Evolutionary conservation across 1,284 basidiomycete species (phyloP).

Genomic region (Apiotrichum laibachii): DNA sequence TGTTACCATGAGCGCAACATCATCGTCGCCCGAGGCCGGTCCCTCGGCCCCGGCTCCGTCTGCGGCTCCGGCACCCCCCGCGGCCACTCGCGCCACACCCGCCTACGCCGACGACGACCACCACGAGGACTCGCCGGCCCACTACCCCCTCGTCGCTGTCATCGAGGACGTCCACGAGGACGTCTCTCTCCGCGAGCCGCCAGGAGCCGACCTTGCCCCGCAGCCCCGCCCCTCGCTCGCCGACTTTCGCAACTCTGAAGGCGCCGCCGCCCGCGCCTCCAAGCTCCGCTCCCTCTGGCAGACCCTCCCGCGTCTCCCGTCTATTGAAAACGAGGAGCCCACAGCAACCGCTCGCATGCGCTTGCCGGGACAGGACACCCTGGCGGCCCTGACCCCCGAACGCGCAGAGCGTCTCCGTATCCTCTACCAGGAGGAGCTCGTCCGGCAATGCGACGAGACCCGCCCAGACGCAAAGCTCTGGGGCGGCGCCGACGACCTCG

Average conservation of each 20-base stretch:
- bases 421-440: slow-evolving; percentile 74
- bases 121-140: slow-evolving; percentile 4
- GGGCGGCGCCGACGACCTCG: slow-evolving; percentile 56
- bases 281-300: slow-evolving; percentile 50
- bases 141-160: slow-evolving; percentile 11
- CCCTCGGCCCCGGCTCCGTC: background rate
- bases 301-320: slow-evolving; percentile 43
- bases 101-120: slow-evolving; percentile 6
- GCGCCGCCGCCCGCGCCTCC: slow-evolving; percentile 36
- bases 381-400: slow-evolving; percentile 60
- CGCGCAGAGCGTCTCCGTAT: slow-evolving; percentile 65
- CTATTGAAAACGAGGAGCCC: slow-evolving; percentile 26
- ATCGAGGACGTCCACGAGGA: background rate
- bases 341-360: slow-evolving; percentile 42
- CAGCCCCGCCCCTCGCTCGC: slow-evolving; percentile 27
- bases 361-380: slow-evolving; percentile 49
- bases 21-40: slow-evolving; percentile 7
- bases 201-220: slow-evolving; percentile 14
- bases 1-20: background rate
- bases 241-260: slow-evolving; percentile 48
- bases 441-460: slow-evolving; percentile 57
- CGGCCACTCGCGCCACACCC: background rate
- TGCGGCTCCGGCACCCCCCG: background rate
- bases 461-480: slow-evolving; percentile 49
- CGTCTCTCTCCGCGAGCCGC: slow-evolving; percentile 17